phyloP scores from a whole-genome alignment of 768 basidiomycete genomes.

The Suillus luteus region DNA sequence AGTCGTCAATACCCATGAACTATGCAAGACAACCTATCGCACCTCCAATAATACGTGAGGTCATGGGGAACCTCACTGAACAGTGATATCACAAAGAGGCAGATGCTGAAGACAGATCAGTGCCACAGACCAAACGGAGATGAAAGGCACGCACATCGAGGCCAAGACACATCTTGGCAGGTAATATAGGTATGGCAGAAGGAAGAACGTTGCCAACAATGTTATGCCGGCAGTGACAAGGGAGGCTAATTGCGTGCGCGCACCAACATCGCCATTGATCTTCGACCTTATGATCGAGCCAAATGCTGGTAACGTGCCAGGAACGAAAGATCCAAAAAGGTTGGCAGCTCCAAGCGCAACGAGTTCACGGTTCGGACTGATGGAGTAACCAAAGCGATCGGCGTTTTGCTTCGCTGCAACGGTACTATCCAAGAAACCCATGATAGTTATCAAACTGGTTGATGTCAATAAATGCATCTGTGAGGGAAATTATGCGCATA shows the following conservation, averaged over 20 bases:
- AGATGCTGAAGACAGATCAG: slow-evolving; percentile 55
- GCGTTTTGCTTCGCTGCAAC: slow-evolving; percentile 94
- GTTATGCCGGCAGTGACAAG: slow-evolving; percentile 74
- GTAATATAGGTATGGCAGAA: slow-evolving; percentile 82
- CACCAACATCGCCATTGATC: slow-evolving; percentile 91
- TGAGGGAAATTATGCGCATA: slow-evolving; percentile 29
- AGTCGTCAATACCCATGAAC: not conserved
- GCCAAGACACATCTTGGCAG: slow-evolving; percentile 90
- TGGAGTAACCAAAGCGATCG: slow-evolving; percentile 80
- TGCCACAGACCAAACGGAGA: slow-evolving; percentile 6
- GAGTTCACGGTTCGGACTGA: slow-evolving; percentile 93
- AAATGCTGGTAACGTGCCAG: slow-evolving; percentile 89
- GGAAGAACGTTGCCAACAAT: slow-evolving; percentile 84
- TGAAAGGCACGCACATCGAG: slow-evolving; percentile 62
- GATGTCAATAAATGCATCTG: slow-evolving; percentile 4
- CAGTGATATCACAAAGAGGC: slow-evolving; percentile 81
- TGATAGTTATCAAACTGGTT: slow-evolving; percentile 69
- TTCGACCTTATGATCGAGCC: slow-evolving; percentile 90
- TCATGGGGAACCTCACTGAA: slow-evolving; percentile 88
- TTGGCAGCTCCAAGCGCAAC: slow-evolving; percentile 89
- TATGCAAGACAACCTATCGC: slow-evolving; percentile 19
- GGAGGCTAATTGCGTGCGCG: slow-evolving; percentile 86
- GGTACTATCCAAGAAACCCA: slow-evolving; percentile 94
- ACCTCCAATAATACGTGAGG: slow-evolving; percentile 83
- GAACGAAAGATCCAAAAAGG: slow-evolving; percentile 74